Conservation (phyloP, 345 rosid genomes). For the Conringia planisiliqua region DNA sequence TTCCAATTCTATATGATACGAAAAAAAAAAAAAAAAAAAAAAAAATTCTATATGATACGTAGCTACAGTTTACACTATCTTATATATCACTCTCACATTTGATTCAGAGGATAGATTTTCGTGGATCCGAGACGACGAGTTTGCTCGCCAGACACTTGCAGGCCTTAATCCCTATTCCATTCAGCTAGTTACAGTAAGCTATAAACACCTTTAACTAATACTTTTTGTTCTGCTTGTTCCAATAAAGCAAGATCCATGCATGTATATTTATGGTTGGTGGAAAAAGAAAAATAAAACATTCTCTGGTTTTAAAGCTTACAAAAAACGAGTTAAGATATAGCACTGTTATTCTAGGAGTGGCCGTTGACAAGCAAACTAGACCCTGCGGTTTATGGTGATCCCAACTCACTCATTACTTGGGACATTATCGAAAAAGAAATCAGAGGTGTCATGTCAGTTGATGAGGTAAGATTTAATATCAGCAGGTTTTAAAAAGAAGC, state of each 20-base stretch:
- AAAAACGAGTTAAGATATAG: neutral
- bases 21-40: too few species aligned
- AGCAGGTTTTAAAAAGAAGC: neutral
- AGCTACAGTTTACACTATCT: neutral
- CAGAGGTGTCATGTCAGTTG: slow-evolving; percentile 46
- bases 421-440: slow-evolving; percentile 53
- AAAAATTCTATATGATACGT: neutral
- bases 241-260: neutral
- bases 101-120: slow-evolving; percentile 63
- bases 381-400: slow-evolving; percentile 55
- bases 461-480: slow-evolving; percentile 41
- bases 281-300: neutral
- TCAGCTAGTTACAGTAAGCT: slow-evolving; percentile 54
- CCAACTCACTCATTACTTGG: slow-evolving; percentile 61
- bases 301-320: neutral
- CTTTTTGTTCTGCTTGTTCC: neutral
- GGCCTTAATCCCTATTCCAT: slow-evolving; percentile 68
- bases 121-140: slow-evolving; percentile 81
- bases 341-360: slow-evolving; percentile 55
- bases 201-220: neutral
- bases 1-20: neutral
- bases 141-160: slow-evolving; percentile 69
- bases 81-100: neutral
- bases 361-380: slow-evolving; percentile 76
- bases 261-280: neutral